A percentile compares a stretch with the other conserved stretches of the same genome.
These are phyloP conservation scores for Mycoemilia scoparia DNA, from an alignment of 192 early-diverging fungal genomes.

Conservation along the genomic window DNA sequence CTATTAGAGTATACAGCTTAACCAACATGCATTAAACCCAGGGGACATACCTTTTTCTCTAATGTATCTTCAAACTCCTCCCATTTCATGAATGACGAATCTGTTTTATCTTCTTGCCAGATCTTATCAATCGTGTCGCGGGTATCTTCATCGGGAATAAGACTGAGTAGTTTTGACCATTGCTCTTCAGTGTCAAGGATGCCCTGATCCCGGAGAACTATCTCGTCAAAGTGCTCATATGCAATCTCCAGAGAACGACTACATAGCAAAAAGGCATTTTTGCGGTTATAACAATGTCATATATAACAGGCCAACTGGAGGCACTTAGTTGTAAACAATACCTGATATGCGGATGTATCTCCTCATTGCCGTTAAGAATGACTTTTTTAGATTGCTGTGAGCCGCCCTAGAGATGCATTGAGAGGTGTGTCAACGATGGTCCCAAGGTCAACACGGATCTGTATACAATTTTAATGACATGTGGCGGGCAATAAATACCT, in stretches of 20 bases:
- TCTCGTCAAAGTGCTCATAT: slow-evolving; percentile 49
- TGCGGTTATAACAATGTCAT: neutral
- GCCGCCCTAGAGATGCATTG: slow-evolving; percentile 65
- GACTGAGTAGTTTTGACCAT: slow-evolving; percentile 58
- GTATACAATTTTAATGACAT: neutral
- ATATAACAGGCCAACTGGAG: neutral
- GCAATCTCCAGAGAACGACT: slow-evolving; percentile 45
- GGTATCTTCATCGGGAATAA: slow-evolving; percentile 58
- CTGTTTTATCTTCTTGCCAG: slow-evolving; percentile 18
- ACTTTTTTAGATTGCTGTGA: slow-evolving; percentile 56
- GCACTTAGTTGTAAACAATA: too few relatives aligned
- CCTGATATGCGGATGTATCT: slow-evolving; percentile 41
- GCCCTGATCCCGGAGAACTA: slow-evolving; percentile 54
- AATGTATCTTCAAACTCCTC: slow-evolving; percentile 22
- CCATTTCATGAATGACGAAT: slow-evolving; percentile 25
- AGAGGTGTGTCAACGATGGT: too few relatives aligned
- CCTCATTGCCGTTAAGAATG: slow-evolving; percentile 27
- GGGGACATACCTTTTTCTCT: slow-evolving; percentile 17
- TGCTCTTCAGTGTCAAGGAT: slow-evolving; percentile 38
- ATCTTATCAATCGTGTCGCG: slow-evolving; percentile 14
- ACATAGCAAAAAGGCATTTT: too few relatives aligned
- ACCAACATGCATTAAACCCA: neutral
- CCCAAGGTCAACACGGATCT: neutral
- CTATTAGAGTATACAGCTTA: neutral
- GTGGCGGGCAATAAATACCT: too few relatives aligned